These are phyloP conservation scores for Hypholoma fasciculare DNA, from an alignment of 768 basidiomycete genomes.

Conservation along the genomic window DNA sequence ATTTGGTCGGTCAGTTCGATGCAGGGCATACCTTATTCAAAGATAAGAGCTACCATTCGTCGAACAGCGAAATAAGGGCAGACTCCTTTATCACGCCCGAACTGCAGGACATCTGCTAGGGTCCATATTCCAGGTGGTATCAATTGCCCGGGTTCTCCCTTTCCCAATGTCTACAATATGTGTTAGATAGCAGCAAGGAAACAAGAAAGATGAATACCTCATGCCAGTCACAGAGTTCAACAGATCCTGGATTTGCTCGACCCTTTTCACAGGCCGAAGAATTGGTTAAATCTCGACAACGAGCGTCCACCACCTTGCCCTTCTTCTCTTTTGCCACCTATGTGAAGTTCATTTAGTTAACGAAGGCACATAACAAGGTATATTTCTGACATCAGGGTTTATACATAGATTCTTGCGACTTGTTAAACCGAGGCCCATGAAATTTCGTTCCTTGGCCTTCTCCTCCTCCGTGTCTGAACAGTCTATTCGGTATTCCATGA, in stretches of 20 bases:
- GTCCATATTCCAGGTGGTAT: constrained; percentile 92
- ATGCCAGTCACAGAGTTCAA: constrained; percentile 92
- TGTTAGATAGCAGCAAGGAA: constrained; percentile 1
- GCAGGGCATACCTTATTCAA: not conserved
- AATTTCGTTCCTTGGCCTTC: constrained; percentile 74
- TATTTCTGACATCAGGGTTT: constrained; percentile 77
- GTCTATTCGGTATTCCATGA: constrained; percentile 85
- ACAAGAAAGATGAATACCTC: constrained; percentile 58
- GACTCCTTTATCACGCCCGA: constrained; percentile 80
- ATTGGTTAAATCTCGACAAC: constrained; percentile 94
- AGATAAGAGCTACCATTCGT: constrained; percentile 68
- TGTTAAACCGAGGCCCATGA: constrained; percentile 89
- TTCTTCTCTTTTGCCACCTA: constrained; percentile 98
- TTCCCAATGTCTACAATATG: constrained; percentile 68
- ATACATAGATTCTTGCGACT: constrained; percentile 97
- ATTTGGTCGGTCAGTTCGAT: constrained; percentile 7
- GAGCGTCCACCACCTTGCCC: constrained; percentile 94
- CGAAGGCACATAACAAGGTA: not conserved
- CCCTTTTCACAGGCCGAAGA: constrained; percentile 81
- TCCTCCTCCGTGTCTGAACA: constrained; percentile 74
- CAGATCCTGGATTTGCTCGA: constrained; percentile 83
- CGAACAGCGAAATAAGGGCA: constrained; percentile 98
- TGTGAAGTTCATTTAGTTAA: not conserved
- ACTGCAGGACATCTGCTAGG: constrained; percentile 86
- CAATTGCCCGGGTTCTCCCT: constrained; percentile 77